Conservation (phyloP, 2,329 filamentous ascomycete species). For the Colletotrichum limetticola region DNA sequence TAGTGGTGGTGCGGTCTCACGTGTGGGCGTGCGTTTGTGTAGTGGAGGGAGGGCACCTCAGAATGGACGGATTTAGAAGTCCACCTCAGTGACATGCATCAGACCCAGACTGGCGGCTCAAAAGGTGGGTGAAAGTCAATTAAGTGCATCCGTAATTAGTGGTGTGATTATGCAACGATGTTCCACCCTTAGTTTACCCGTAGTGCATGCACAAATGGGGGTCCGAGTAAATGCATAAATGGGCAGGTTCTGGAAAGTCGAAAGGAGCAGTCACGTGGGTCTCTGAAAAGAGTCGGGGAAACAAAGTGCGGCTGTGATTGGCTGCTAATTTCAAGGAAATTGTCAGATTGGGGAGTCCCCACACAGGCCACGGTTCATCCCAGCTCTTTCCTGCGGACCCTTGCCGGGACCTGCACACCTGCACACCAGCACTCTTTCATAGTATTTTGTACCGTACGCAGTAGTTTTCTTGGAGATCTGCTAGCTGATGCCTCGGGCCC, state of each 20-base stretch:
- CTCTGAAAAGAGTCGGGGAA: conserved; percentile 19
- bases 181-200: not conserved
- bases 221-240: not conserved
- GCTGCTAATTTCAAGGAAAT: conserved; percentile 43
- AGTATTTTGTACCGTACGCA: not conserved
- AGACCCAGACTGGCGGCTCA: not conserved
- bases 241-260: not conserved
- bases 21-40: not conserved
- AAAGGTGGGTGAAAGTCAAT: not conserved
- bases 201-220: conserved; percentile 8
- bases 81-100: not conserved
- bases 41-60: not conserved
- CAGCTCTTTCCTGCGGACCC: conserved; percentile 37
- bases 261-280: conserved; percentile 44
- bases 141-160: not conserved
- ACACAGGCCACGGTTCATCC: conserved; percentile 35
- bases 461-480: not conserved
- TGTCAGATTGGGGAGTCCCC: conserved; percentile 36
- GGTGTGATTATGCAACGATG: conserved; percentile 5
- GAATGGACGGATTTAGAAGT: not conserved
- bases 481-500: conserved; percentile 9
- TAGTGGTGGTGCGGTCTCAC: not conserved
- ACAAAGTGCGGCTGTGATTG: conserved; percentile 34
- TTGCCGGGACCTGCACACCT: conserved; percentile 9
- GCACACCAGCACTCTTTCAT: not conserved